Percentiles rank a stretch among this genome's conserved stretches.
Evolutionary conservation across 106 monocot genomes (phyloP).

Genomic region (Narthecium ossifragum): DNA sequence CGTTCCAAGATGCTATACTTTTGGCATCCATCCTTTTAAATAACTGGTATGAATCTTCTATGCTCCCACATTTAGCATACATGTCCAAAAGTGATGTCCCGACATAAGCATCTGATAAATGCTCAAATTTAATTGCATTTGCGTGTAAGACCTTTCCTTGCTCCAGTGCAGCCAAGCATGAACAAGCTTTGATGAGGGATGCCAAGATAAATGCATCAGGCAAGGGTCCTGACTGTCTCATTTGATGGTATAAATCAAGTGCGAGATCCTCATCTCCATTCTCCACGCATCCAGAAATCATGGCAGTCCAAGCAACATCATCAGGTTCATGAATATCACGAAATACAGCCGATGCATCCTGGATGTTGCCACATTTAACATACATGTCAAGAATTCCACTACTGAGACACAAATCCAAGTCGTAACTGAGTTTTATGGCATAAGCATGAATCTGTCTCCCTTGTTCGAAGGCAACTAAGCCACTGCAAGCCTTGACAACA

Average conservation of each 20-base stretch:
- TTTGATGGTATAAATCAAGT: constrained; percentile 33
- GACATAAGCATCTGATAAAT: constrained; percentile 42
- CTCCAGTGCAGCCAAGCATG: constrained; percentile 45
- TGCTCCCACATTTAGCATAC: constrained; percentile 77
- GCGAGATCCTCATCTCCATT: constrained; percentile 53
- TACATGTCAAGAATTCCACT: constrained; percentile 58
- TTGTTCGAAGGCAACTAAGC: constrained; percentile 21
- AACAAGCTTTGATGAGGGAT: constrained; percentile 60
- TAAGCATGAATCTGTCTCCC: constrained; percentile 60
- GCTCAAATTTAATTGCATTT: constrained; percentile 43
- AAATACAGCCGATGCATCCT: constrained; percentile 35
- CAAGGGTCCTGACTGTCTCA: constrained; percentile 33
- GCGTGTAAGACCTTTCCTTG: constrained; percentile 65
- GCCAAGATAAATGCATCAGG: constrained; percentile 56
- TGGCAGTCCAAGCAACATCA: constrained; percentile 72
- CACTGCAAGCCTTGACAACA: constrained; percentile 59
- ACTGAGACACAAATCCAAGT: constrained; percentile 47
- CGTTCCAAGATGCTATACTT: constrained; percentile 62
- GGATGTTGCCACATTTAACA: constrained; percentile 46
- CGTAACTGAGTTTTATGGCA: constrained; percentile 44
- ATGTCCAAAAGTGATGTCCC: constrained; percentile 62
- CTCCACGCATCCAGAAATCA: constrained; percentile 64
- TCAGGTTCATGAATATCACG: constrained; percentile 50
- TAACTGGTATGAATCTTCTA: constrained; percentile 48
- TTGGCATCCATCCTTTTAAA: constrained; percentile 38